Percentiles rank a stretch among this genome's conserved stretches.
Evolutionary conservation across 108 stramenopile species (phyloP).

Genomic region (Nitzschia sp.): DNA sequence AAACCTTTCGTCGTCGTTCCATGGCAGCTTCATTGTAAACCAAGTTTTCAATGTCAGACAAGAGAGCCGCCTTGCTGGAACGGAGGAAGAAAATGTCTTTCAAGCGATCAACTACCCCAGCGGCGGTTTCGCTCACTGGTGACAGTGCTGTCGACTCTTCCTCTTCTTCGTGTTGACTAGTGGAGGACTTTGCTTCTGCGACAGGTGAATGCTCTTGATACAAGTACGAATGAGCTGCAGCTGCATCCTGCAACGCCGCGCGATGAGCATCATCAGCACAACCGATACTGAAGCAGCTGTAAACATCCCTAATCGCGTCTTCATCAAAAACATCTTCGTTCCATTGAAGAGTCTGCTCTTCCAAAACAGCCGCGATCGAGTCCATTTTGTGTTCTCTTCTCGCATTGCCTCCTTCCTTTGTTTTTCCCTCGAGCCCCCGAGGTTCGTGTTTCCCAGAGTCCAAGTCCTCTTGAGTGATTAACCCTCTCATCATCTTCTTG

Average conservation of each 20-base stretch:
- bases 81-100: slow-evolving; percentile 3
- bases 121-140: not conserved
- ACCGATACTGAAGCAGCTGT: not conserved
- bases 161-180: not conserved
- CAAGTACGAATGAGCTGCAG: not conserved
- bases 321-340: slow-evolving; percentile 14
- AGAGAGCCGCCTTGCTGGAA: slow-evolving; percentile 3
- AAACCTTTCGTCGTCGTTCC: slow-evolving; percentile 18
- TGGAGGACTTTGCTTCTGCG: not conserved
- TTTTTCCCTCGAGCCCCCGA: slow-evolving; percentile 27
- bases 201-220: not conserved
- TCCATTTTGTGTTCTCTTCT: slow-evolving; percentile 21
- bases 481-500: slow-evolving; percentile 12
- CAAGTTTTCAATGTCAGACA: slow-evolving; percentile 18
- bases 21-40: slow-evolving; percentile 25
- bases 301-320: slow-evolving; percentile 28
- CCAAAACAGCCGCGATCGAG: slow-evolving; percentile 31
- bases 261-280: slow-evolving; percentile 12
- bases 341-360: slow-evolving; percentile 26
- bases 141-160: not conserved
- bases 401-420: slow-evolving; percentile 1
- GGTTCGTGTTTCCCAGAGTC: slow-evolving; percentile 9
- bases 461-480: slow-evolving; percentile 2
- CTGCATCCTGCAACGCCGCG: slow-evolving; percentile 3
- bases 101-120: slow-evolving; percentile 1